Evolutionary conservation across 2,329 filamentous ascomycete genomes (phyloP).

Genomic region (Scytalidium lignicola): DNA sequence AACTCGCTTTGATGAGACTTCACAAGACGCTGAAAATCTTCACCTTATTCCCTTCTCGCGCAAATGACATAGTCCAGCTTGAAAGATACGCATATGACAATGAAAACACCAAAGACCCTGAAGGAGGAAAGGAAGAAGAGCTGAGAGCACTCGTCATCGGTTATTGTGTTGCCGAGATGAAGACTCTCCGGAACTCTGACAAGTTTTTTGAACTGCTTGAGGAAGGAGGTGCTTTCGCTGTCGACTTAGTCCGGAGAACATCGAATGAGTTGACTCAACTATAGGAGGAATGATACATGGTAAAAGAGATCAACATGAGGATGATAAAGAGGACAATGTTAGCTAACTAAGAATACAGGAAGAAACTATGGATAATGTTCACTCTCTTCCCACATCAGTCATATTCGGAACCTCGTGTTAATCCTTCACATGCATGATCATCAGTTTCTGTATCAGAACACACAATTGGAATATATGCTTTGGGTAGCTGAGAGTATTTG

Average conservation of each 20-base stretch:
- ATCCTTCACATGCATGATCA: too few species aligned
- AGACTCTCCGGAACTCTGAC: constrained; percentile 3
- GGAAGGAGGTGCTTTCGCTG: neutral
- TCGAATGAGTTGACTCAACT: neutral
- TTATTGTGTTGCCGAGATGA: constrained; percentile 11
- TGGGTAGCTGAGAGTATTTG: too few species aligned
- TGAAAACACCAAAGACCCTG: constrained; percentile 12
- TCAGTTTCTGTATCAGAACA: too few species aligned
- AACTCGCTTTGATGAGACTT: constrained; percentile 13
- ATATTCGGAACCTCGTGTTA: too few species aligned
- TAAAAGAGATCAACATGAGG: too few species aligned
- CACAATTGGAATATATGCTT: too few species aligned
- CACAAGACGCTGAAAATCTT: constrained; percentile 11
- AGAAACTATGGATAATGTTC: too few species aligned
- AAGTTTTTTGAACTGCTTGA: neutral
- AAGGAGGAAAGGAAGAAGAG: constrained; percentile 9
- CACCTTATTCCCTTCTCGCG: constrained; percentile 6
- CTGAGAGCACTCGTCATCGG: constrained; percentile 13
- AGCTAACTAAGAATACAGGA: too few species aligned
- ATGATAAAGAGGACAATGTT: too few species aligned
- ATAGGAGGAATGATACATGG: too few species aligned
- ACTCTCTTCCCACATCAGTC: too few species aligned
- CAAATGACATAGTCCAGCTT: constrained; percentile 12
- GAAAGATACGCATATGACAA: constrained; percentile 11
- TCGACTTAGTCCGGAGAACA: neutral